Base-by-base conservation (phyloP, 2,329 filamentous ascomycete species). In the Beauveria bassiana region DNA sequence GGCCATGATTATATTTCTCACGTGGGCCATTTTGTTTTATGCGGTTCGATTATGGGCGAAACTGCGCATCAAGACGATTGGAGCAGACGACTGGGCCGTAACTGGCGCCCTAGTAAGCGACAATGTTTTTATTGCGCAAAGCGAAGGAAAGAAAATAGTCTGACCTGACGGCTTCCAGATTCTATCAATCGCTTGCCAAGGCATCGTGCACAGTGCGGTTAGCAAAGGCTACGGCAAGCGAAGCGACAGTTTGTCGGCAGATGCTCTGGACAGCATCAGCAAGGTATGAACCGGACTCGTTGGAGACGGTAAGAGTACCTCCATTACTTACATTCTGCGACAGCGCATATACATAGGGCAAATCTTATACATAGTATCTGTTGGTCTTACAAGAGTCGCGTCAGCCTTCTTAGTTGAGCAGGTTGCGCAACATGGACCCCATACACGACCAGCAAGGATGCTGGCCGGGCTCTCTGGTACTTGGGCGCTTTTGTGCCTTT, bases 341-440 rank as follows among this genome's bases (percentile, higher is more conserved):
- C 10, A 59, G 56, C 26, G 51, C 38, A 28, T 59, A 18, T 59
- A 64, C 26, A 40, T 42, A 4, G 46, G 49, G 4, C 63, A 64
- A 1, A 53, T 56, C n/a, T 46, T 59, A 16, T 63, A 64, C 28
- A n/a, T 63, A 4, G 18, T 63, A 38, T 50, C 58, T 9, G 43
- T 59, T n/a, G 63, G 63, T 3, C 34, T 63, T 12, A 63, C 52
- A 14, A 61, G 38, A 47, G 40, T 59, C 38, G 60, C 63, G 42
- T 55, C 58, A 1, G 59, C 61, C 5, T 53, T 63, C 5, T 53
- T 63, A 9, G 40, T 64, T 12, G 54, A 59, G 34, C 58, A 63
- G 14, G 51, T 64, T 18, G 53, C 63, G 14, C 59, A 61, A 12
- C 57, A 56, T 31, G 61, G 58, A 10, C 57, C 58, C 16, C 61